These are phyloP conservation scores for Candida albicans DNA, from an alignment of 1,139 yeast species.

Conservation along the genomic window DNA sequence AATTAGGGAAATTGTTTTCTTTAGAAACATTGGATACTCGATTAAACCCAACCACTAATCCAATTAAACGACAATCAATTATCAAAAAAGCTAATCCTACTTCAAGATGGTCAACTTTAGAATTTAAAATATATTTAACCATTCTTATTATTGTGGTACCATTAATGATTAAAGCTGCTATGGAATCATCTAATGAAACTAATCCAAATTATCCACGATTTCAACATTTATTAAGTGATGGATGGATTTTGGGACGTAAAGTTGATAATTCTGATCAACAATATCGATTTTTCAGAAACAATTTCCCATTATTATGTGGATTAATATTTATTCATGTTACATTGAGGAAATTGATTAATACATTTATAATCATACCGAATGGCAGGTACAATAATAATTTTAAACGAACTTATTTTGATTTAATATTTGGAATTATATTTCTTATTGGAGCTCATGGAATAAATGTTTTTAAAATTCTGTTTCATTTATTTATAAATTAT, in stretches of 20 bases:
- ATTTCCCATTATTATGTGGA: conserved; percentile 59
- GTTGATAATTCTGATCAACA: conserved; percentile 91
- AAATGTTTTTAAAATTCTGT: conserved; percentile 59
- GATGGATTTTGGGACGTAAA: conserved; percentile 79
- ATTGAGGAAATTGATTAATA: conserved; percentile 40
- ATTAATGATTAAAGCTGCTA: conserved; percentile 75
- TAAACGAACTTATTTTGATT: conserved; percentile 61
- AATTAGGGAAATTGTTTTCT: conserved; percentile 53
- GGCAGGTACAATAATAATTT: conserved; percentile 9
- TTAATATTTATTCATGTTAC: conserved; percentile 55
- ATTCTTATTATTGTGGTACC: conserved; percentile 74
- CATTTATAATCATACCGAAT: conserved; percentile 16
- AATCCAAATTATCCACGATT: conserved; percentile 75
- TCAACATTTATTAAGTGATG: conserved; percentile 57
- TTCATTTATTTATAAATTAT: conserved; percentile 59
- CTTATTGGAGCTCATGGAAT: conserved; percentile 80
- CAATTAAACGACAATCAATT: conserved; percentile 41
- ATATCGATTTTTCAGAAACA: conserved; percentile 83
- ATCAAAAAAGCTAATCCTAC: conserved; percentile 44
- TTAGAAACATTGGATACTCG: conserved; percentile 79
- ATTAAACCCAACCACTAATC: conserved; percentile 54
- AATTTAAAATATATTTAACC: conserved; percentile 65
- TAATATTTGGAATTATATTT: conserved; percentile 67
- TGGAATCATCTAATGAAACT: conserved; percentile 74
- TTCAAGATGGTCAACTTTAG: conserved; percentile 73